Percentiles rank a stretch among this genome's conserved stretches.
These are phyloP conservation scores for Naganishia albida DNA, from an alignment of 1,284 basidiomycete species.

Conservation along the genomic window DNA sequence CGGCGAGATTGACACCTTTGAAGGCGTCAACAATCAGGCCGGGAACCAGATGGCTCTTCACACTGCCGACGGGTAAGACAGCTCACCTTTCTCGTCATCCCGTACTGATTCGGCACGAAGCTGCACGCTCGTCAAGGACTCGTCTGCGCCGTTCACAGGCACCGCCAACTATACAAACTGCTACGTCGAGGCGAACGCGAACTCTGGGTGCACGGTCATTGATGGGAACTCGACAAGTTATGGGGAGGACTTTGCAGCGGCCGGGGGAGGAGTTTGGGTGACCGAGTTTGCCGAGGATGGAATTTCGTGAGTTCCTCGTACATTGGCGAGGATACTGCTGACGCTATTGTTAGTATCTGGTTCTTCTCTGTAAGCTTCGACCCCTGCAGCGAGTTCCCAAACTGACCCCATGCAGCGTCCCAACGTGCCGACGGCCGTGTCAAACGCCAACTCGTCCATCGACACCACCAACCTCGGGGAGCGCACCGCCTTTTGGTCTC, in stretches of 20 bases:
- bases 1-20: constrained; percentile 62
- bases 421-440: constrained; percentile 72
- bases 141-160: constrained; percentile 37
- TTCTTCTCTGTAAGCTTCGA: constrained; percentile 61
- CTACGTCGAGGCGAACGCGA: constrained; percentile 49
- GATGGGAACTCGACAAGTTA: constrained; percentile 40
- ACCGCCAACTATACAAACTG: constrained; percentile 47
- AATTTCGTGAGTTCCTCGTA: constrained; percentile 49
- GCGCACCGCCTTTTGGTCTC: constrained; percentile 71
- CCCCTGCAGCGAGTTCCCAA: constrained; percentile 65
- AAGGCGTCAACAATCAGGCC: constrained; percentile 54
- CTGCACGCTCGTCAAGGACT: constrained; percentile 38
- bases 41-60: constrained; percentile 55
- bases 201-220: constrained; percentile 63
- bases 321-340: not conserved
- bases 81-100: constrained; percentile 44
- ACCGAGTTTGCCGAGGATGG: constrained; percentile 48
- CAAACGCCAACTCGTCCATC: constrained; percentile 64
- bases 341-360: constrained; percentile 61
- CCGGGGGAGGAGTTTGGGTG: constrained; percentile 50
- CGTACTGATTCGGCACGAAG: constrained; percentile 31
- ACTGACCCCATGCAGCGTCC: constrained; percentile 71
- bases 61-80: constrained; percentile 49
- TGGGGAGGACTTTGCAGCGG: constrained; percentile 41
- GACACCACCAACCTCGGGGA: constrained; percentile 69